Percentiles rank a stretch among this genome's conserved stretches.
phyloP scores from a whole-genome alignment of 768 basidiomycete genomes.

The Krasilnikovozyma curviuscula region DNA sequence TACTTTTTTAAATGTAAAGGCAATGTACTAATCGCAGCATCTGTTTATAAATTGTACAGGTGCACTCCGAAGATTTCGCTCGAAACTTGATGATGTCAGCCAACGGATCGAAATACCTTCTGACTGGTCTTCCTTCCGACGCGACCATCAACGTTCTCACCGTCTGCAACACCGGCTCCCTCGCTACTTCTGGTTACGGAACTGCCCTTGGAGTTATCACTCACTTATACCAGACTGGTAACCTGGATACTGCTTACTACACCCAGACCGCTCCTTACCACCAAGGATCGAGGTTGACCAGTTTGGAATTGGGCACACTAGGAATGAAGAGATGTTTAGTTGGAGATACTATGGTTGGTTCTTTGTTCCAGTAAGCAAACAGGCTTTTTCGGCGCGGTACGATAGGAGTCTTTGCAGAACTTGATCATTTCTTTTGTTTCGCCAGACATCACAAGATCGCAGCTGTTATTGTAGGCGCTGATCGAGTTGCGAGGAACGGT shows the following conservation, averaged over 20 bases:
- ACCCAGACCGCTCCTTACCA: constrained; percentile 91
- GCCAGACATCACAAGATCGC: constrained; percentile 79
- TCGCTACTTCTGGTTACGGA: constrained; percentile 90
- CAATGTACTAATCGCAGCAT: too few relatives aligned
- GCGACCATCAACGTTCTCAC: too few relatives aligned
- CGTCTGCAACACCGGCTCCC: constrained; percentile 90
- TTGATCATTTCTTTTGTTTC: too few relatives aligned
- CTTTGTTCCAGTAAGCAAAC: constrained; percentile 58
- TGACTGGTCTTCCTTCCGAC: not conserved
- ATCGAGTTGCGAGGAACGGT: constrained; percentile 75
- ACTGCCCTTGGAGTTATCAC: constrained; percentile 89
- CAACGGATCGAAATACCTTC: constrained; percentile 31
- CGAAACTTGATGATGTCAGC: constrained; percentile 70
- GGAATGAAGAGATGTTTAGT: constrained; percentile 78
- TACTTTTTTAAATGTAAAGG: too few relatives aligned
- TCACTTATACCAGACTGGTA: constrained; percentile 56
- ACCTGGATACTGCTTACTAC: constrained; percentile 65
- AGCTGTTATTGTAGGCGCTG: constrained; percentile 70
- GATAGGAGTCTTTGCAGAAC: too few relatives aligned
- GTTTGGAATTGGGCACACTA: constrained; percentile 68
- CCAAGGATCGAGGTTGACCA: constrained; percentile 59
- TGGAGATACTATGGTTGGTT: constrained; percentile 94
- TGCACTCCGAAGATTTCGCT: constrained; percentile 74
- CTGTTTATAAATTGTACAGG: too few relatives aligned
- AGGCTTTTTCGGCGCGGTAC: too few relatives aligned